These are phyloP conservation scores for Penicillium concentricum DNA, from an alignment of 2,329 filamentous ascomycete species.

Conservation along the genomic window DNA sequence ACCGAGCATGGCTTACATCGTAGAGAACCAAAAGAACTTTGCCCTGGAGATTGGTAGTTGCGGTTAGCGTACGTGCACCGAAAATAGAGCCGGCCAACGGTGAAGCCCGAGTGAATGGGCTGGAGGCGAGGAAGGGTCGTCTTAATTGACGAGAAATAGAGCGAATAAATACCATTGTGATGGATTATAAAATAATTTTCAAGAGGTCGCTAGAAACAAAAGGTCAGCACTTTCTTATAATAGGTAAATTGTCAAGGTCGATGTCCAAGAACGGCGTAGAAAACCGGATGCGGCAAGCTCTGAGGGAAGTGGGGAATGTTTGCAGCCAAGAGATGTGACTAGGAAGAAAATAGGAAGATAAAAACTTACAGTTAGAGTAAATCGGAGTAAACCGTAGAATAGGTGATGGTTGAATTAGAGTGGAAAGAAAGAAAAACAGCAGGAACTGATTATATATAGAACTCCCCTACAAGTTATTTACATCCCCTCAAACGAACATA, in stretches of 20 bases:
- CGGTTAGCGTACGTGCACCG: constrained; percentile 62
- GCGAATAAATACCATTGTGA: constrained; percentile 64
- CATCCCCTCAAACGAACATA: not conserved
- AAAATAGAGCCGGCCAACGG: constrained; percentile 46
- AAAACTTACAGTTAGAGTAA: not conserved
- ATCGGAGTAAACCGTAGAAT: not conserved
- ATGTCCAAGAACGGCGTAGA: constrained; percentile 13
- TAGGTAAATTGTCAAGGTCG: constrained; percentile 6
- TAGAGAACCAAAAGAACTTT: constrained; percentile 94
- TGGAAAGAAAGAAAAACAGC: not conserved
- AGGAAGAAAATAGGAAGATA: not conserved
- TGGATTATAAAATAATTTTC: constrained; percentile 15
- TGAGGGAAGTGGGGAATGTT: constrained; percentile 15
- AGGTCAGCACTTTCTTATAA: constrained; percentile 10
- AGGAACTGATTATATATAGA: constrained; percentile 3
- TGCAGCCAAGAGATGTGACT: not conserved
- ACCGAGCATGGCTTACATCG: constrained; percentile 61
- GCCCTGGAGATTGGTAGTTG: constrained; percentile 72
- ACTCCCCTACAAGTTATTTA: not conserved
- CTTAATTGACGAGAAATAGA: constrained; percentile 57
- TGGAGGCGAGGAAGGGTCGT: constrained; percentile 49
- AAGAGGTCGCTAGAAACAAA: constrained; percentile 1
- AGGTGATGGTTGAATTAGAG: not conserved
- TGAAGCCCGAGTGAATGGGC: constrained; percentile 30
- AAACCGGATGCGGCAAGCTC: constrained; percentile 4